These are phyloP conservation scores for Xylariaceae sp. DNA, from an alignment of 2,329 filamentous ascomycete genomes.

Conservation along the genomic window DNA sequence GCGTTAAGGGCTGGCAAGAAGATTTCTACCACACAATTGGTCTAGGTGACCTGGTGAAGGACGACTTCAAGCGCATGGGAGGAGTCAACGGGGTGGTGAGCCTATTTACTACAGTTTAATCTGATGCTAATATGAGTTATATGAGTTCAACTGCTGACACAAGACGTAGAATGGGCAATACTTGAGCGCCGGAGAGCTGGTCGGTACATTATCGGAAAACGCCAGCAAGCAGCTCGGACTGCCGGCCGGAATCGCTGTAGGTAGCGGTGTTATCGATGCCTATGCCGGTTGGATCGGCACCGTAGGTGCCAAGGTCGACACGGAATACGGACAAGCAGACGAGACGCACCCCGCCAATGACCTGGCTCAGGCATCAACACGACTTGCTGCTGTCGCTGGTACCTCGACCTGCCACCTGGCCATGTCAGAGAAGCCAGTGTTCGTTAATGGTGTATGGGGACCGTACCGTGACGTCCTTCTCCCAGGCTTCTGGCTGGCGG, in stretches of 20 bases:
- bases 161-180: conserved; percentile 81
- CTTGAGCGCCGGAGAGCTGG: conserved; percentile 84
- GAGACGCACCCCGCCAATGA: conserved; percentile 69
- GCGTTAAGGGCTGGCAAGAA: conserved; percentile 96
- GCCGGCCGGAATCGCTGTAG: conserved; percentile 80
- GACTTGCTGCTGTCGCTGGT: conserved; percentile 87
- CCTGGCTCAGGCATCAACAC: conserved; percentile 85
- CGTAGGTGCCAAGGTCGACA: conserved; percentile 89
- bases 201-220: conserved; percentile 77
- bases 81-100: conserved; percentile 92
- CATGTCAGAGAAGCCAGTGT: conserved; percentile 89
- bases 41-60: conserved; percentile 73
- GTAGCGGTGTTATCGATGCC: conserved; percentile 94
- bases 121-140: not conserved
- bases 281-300: conserved; percentile 99
- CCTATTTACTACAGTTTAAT: conserved; percentile 34
- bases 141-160: conserved; percentile 17
- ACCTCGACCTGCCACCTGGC: conserved; percentile 97
- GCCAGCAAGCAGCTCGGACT: conserved; percentile 80
- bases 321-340: conserved; percentile 62
- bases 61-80: conserved; percentile 89
- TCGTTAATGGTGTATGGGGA: conserved; percentile 94
- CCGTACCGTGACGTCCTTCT: conserved; percentile 93
- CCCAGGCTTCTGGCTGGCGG: conserved; percentile 91
- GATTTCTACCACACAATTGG: conserved; percentile 88